Percentiles rank a stretch among this genome's conserved stretches.
Evolutionary conservation across 345 rosid species (phyloP).

Genomic region (Citrus mangshanensis): DNA sequence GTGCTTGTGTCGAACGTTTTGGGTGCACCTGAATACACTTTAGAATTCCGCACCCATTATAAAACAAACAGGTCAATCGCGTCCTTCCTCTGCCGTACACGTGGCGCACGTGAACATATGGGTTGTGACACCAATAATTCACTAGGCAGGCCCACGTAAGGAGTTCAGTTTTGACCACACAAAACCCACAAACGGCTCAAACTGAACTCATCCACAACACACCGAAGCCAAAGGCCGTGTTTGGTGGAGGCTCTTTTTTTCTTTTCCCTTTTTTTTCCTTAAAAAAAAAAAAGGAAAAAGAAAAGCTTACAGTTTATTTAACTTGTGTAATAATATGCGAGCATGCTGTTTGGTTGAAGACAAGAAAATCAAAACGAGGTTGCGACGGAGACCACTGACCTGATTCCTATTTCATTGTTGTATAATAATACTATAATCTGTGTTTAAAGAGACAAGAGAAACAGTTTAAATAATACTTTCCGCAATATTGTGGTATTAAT

Average conservation of each 20-base stretch:
- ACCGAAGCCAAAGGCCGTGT: neutral
- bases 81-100: constrained; percentile 15
- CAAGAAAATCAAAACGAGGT: constrained; percentile 21
- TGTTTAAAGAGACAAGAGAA: neutral
- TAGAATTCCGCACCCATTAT: neutral
- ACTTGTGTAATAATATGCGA: neutral
- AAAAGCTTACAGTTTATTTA: neutral
- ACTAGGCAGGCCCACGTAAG: neutral
- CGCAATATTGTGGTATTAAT: too few species aligned
- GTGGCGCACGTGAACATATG: constrained; percentile 30
- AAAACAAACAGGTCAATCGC: neutral
- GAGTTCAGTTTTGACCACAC: constrained; percentile 20
- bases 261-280: too few species aligned
- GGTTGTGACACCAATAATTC: constrained; percentile 30
- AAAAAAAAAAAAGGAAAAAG: neutral
- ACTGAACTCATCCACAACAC: neutral
- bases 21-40: neutral
- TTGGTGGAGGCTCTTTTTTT: neutral
- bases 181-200: neutral
- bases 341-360: constrained; percentile 21
- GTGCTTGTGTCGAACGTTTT: neutral
- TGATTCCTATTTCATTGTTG: neutral
- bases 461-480: too few species aligned
- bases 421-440: neutral
- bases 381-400: constrained; percentile 2